These are phyloP conservation scores for Cryomyces antarcticus DNA, from an alignment of 495 filamentous ascomycete genomes.

Conservation along the genomic window DNA sequence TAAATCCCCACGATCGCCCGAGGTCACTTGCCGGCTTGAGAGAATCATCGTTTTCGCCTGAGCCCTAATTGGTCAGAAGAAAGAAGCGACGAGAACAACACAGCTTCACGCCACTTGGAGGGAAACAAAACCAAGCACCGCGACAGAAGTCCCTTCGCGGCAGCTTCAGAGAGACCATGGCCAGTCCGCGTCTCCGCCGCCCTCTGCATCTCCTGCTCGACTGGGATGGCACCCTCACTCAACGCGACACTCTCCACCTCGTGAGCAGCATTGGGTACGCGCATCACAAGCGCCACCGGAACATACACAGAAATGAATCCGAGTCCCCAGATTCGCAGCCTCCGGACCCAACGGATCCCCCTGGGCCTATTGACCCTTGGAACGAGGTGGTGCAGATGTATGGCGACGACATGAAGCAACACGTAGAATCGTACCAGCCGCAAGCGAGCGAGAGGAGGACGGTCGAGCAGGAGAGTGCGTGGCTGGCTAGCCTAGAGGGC, in stretches of 20 bases:
- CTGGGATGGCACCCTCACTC: conserved; percentile 21
- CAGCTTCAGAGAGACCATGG: no score
- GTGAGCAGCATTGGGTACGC: conserved; percentile 8
- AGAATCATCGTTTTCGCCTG: no score
- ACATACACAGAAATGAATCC: not conserved
- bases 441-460: not conserved
- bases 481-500: conserved; percentile 6
- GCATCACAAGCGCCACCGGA: not conserved
- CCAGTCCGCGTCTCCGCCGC: not conserved
- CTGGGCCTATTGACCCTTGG: conserved; percentile 5
- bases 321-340: not conserved
- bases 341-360: not conserved
- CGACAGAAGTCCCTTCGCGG: no score
- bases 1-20: no score
- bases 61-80: no score
- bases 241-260: conserved; percentile 13
- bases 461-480: conserved; percentile 4
- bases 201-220: conserved; percentile 16
- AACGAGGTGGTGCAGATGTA: conserved; percentile 6
- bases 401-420: conserved; percentile 4
- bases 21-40: no score
- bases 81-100: no score
- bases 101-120: no score
- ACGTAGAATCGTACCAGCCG: conserved; percentile 3
- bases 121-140: no score